Conservation (phyloP, 306 rosid genomes). For the Sicyos baderoa region DNA sequence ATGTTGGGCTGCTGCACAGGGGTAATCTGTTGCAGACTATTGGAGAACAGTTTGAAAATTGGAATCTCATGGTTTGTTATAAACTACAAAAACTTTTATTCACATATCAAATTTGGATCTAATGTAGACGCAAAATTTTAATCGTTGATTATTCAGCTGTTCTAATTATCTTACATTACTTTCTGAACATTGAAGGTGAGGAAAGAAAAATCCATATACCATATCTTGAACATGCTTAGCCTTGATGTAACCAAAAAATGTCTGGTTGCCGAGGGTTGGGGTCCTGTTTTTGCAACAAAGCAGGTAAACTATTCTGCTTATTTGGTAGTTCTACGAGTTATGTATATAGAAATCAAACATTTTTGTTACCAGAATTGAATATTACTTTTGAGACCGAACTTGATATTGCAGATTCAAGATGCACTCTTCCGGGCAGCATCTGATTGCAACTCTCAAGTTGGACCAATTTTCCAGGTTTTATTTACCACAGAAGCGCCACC, state of each 20-base stretch:
- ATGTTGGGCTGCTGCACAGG: slow-evolving; percentile 60
- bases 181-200: slow-evolving; percentile 59
- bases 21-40: slow-evolving; percentile 60
- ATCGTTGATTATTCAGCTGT: not conserved
- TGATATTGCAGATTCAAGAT: slow-evolving; percentile 25
- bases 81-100: slow-evolving; percentile 5
- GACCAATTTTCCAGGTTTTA: slow-evolving; percentile 49
- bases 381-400: not conserved
- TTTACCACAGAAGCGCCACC: slow-evolving; percentile 45
- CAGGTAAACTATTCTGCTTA: slow-evolving; percentile 40
- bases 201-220: slow-evolving; percentile 87
- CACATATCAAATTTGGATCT: not conserved
- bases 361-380: not conserved
- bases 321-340: not conserved
- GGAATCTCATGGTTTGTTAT: slow-evolving; percentile 67
- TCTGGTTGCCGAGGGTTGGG: slow-evolving; percentile 96
- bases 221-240: slow-evolving; percentile 88
- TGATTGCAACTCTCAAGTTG: slow-evolving; percentile 46
- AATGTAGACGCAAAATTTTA: not conserved
- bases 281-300: slow-evolving; percentile 76
- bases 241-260: slow-evolving; percentile 93
- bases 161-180: slow-evolving; percentile 24
- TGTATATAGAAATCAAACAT: not conserved
- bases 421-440: too few species aligned
- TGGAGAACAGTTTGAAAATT: slow-evolving; percentile 65